Conservation (phyloP, 257 asterid genomes). For the Mitragyna speciosa region DNA sequence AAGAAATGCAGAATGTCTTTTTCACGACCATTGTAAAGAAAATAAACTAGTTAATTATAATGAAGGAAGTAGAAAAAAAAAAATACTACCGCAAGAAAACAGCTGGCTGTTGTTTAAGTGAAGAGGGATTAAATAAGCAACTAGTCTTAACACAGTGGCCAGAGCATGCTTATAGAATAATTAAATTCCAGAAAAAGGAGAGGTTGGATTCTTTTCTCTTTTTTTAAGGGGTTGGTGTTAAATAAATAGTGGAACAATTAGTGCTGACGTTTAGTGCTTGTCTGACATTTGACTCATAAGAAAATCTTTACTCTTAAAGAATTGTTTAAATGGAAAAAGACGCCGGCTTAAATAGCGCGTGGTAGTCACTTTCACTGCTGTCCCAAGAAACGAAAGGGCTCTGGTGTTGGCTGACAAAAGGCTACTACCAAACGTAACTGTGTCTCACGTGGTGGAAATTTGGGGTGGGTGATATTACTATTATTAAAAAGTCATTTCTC, state of each 20-base stretch:
- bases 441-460: background rate
- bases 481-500: no score
- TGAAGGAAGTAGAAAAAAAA: no score
- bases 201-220: background rate
- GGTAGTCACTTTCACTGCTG: background rate
- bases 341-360: background rate
- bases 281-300: slow-evolving; percentile 1
- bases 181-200: background rate
- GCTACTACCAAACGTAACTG: background rate
- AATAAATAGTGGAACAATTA: background rate
- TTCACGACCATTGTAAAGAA: no score
- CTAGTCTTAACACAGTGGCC: background rate
- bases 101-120: background rate
- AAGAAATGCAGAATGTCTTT: slow-evolving; percentile 7
- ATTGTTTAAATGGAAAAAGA: background rate
- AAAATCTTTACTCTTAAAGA: background rate
- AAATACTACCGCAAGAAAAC: background rate
- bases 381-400: background rate
- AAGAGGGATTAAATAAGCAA: background rate
- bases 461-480: no score
- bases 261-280: background rate
- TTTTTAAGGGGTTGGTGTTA: no score
- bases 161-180: background rate
- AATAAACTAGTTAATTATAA: no score
- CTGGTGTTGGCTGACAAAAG: background rate